phyloP scores from a whole-genome alignment of 352 stramenopile genomes.

The Pythium pyrilobum region DNA sequence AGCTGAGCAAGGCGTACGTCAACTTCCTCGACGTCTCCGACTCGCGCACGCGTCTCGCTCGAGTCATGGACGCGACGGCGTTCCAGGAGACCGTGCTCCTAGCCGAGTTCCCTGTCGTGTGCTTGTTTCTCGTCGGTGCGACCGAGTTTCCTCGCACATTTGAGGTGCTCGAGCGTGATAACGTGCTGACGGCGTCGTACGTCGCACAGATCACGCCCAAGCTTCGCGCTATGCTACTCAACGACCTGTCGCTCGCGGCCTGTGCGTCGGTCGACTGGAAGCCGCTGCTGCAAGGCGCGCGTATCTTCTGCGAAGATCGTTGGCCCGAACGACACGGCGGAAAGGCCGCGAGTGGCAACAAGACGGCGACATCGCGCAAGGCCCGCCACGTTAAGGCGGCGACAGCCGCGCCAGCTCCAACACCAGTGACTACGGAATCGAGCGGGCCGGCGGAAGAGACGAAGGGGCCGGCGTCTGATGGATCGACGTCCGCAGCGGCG shows the following conservation, averaged over 20 bases:
- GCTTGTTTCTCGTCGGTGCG: slow-evolving; percentile 22
- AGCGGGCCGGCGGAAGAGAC: too few relatives aligned
- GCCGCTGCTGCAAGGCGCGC: slow-evolving; percentile 28
- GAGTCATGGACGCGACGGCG: slow-evolving; percentile 13
- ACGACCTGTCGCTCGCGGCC: slow-evolving; percentile 4
- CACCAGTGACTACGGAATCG: too few relatives aligned
- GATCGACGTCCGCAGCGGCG: too few relatives aligned
- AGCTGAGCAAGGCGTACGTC: slow-evolving; percentile 55
- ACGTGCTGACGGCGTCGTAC: neutral
- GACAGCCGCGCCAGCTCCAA: too few relatives aligned
- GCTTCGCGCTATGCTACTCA: slow-evolving; percentile 14
- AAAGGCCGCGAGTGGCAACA: neutral
- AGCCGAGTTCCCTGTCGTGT: slow-evolving; percentile 33
- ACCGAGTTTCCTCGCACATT: slow-evolving; percentile 7
- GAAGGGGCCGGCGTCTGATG: too few relatives aligned
- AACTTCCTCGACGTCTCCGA: slow-evolving; percentile 53
- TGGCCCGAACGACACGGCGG: slow-evolving; percentile 45
- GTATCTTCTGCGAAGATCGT: slow-evolving; percentile 50
- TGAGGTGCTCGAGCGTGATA: neutral
- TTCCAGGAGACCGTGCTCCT: slow-evolving; percentile 23
- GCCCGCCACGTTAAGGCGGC: neutral
- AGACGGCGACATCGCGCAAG: neutral
- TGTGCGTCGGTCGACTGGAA: slow-evolving; percentile 24
- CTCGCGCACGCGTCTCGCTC: slow-evolving; percentile 26
- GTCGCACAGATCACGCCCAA: neutral